These are phyloP conservation scores for Moniliophthora roreri DNA, from an alignment of 1,284 basidiomycete species.

Conservation along the genomic window DNA sequence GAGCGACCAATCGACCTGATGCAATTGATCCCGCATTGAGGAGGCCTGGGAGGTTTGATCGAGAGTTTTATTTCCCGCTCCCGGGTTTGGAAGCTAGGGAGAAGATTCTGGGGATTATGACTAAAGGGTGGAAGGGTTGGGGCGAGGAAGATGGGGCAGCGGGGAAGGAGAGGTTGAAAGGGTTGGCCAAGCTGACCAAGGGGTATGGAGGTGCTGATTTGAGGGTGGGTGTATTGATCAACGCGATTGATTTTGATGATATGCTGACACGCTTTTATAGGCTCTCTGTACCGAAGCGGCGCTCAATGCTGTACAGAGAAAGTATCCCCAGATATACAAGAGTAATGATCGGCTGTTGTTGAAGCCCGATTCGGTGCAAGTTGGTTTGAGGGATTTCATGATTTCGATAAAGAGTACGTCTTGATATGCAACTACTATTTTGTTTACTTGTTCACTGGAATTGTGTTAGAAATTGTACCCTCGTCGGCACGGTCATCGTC, in stretches of 20 bases:
- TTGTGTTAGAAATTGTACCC: constrained; percentile 77
- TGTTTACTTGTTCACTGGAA: constrained; percentile 13
- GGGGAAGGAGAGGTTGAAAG: constrained; percentile 56
- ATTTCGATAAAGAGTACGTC: constrained; percentile 91
- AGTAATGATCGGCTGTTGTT: constrained; percentile 85
- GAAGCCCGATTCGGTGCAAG: constrained; percentile 83
- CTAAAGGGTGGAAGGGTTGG: constrained; percentile 88
- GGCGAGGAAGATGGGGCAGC: constrained; percentile 50
- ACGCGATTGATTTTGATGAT: constrained; percentile 3
- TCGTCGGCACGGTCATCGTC: constrained; percentile 92
- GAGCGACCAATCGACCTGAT: constrained; percentile 96
- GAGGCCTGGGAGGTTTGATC: constrained; percentile 93
- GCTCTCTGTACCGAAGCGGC: constrained; percentile 96
- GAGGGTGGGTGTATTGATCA: constrained; percentile 57
- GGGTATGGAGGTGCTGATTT: constrained; percentile 98
- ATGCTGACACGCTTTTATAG: constrained; percentile 36
- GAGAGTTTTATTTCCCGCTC: constrained; percentile 98
- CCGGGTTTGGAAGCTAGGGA: constrained; percentile 85
- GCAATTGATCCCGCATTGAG: constrained; percentile 95
- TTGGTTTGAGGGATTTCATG: constrained; percentile 95
- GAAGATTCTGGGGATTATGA: constrained; percentile 92
- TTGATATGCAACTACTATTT: no score
- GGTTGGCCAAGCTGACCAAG: constrained; percentile 89
- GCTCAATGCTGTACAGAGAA: constrained; percentile 92
- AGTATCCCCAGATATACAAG: constrained; percentile 98